Evolutionary conservation across 2,329 filamentous ascomycete genomes (phyloP).

Genomic region (Colletotrichum cuscutae): DNA sequence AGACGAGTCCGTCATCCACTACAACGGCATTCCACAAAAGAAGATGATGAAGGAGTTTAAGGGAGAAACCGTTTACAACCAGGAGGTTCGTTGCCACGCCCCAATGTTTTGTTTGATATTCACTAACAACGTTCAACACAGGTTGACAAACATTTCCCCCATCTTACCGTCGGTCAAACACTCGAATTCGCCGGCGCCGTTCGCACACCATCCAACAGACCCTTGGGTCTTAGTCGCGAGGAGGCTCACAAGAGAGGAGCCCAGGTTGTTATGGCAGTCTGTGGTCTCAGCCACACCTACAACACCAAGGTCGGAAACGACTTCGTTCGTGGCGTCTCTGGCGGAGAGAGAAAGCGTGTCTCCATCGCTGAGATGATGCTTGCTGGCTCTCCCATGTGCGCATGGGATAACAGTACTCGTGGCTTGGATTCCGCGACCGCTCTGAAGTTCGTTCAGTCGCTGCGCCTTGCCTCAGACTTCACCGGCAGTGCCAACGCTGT

Average conservation of each 20-base stretch:
- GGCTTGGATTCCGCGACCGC: slow-evolving; percentile 81
- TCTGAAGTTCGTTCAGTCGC: slow-evolving; percentile 75
- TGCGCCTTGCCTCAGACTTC: slow-evolving; percentile 74
- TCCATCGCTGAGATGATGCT: slow-evolving; percentile 83
- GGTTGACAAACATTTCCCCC: slow-evolving; percentile 79
- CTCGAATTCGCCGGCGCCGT: slow-evolving; percentile 78
- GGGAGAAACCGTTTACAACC: slow-evolving; percentile 78
- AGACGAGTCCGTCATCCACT: slow-evolving; percentile 64
- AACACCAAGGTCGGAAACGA: slow-evolving; percentile 82
- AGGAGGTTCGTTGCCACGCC: slow-evolving; percentile 61
- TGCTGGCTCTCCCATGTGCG: slow-evolving; percentile 63
- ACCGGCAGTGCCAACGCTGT: slow-evolving; percentile 70
- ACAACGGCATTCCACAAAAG: slow-evolving; percentile 67
- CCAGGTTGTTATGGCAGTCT: slow-evolving; percentile 75
- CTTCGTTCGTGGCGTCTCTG: slow-evolving; percentile 76
- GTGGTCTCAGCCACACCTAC: slow-evolving; percentile 77
- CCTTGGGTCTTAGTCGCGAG: slow-evolving; percentile 68
- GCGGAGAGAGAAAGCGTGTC: slow-evolving; percentile 82
- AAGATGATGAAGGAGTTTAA: slow-evolving; percentile 69
- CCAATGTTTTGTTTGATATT: too few relatives aligned
- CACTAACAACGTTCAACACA: slow-evolving; percentile 40
- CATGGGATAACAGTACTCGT: slow-evolving; percentile 79
- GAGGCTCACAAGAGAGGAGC: slow-evolving; percentile 72
- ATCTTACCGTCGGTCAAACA: slow-evolving; percentile 80
- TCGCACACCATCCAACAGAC: slow-evolving; percentile 72